Conservation (phyloP, 1,284 basidiomycete genomes). For the Ganoderma multipileum region DNA sequence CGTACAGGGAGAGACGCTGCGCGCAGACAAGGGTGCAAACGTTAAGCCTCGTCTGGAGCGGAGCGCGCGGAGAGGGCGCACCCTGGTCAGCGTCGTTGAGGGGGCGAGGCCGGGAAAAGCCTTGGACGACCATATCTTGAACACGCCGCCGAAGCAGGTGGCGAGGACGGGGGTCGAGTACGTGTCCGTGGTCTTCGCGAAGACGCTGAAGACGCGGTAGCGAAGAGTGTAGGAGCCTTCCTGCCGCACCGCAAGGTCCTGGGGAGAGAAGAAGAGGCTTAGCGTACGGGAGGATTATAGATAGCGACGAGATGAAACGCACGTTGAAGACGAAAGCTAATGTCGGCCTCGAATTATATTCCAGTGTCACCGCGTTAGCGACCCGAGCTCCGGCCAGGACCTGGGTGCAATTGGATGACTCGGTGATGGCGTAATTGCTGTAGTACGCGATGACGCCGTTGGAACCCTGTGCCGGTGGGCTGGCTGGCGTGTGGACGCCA, state of each 20-base stretch:
- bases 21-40: background rate
- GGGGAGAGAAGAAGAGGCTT: background rate
- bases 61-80: slow-evolving; percentile 31
- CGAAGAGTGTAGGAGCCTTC: slow-evolving; percentile 38
- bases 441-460: slow-evolving; percentile 49
- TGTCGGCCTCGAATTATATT: slow-evolving; percentile 62
- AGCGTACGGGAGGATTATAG: background rate
- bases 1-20: slow-evolving; percentile 10
- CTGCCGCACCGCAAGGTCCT: slow-evolving; percentile 38
- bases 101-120: slow-evolving; percentile 78
- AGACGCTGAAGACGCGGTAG: slow-evolving; percentile 38
- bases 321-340: slow-evolving; percentile 78
- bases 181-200: slow-evolving; percentile 26
- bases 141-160: slow-evolving; percentile 71
- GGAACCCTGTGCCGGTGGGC: slow-evolving; percentile 9
- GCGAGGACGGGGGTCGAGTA: slow-evolving; percentile 62
- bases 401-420: slow-evolving; percentile 59
- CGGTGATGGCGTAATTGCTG: slow-evolving; percentile 49
- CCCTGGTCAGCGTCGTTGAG: slow-evolving; percentile 81
- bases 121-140: slow-evolving; percentile 80
- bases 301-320: slow-evolving; percentile 32
- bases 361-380: slow-evolving; percentile 63
- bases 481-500: slow-evolving; percentile 3
- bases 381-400: slow-evolving; percentile 70
- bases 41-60: background rate